A percentile compares a stretch with the other conserved stretches of the same genome.
Evolutionary conservation across 208 protist genomes (phyloP).

Genomic region (Porcisia hertigi): DNA sequence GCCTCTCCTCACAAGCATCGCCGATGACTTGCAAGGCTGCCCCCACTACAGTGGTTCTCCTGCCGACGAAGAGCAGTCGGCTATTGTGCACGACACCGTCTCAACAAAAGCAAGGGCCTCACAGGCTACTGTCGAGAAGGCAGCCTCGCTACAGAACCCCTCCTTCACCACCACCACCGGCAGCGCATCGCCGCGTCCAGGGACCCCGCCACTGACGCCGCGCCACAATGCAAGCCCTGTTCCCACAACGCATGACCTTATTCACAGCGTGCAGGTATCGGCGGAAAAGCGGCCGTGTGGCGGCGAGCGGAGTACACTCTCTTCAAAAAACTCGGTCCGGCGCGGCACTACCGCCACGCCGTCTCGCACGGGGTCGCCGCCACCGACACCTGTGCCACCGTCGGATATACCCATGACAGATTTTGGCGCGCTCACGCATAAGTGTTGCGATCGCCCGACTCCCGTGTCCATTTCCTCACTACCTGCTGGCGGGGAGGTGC

Average conservation of each 20-base stretch:
- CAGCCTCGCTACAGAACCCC: neutral
- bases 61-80: neutral
- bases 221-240: slow-evolving; percentile 21
- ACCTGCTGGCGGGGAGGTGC: slow-evolving; percentile 23
- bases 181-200: neutral
- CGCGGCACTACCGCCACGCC: slow-evolving; percentile 1
- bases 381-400: slow-evolving; percentile 11
- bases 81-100: neutral
- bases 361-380: slow-evolving; percentile 9
- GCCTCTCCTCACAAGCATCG: neutral
- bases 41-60: no score
- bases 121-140: no score
- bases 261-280: slow-evolving; percentile 40
- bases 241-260: slow-evolving; percentile 30
- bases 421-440: slow-evolving; percentile 8
- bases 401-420: slow-evolving; percentile 22
- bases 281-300: slow-evolving; percentile 32
- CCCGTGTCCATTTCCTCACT: slow-evolving; percentile 31
- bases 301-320: slow-evolving; percentile 29
- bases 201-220: slow-evolving; percentile 7
- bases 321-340: slow-evolving; percentile 8
- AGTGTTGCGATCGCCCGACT: slow-evolving; percentile 33
- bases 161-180: neutral
- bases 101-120: neutral
- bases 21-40: neutral